Base-by-base conservation (phyloP, 192 early-diverging fungal species). In the Coemansia sp. region DNA sequence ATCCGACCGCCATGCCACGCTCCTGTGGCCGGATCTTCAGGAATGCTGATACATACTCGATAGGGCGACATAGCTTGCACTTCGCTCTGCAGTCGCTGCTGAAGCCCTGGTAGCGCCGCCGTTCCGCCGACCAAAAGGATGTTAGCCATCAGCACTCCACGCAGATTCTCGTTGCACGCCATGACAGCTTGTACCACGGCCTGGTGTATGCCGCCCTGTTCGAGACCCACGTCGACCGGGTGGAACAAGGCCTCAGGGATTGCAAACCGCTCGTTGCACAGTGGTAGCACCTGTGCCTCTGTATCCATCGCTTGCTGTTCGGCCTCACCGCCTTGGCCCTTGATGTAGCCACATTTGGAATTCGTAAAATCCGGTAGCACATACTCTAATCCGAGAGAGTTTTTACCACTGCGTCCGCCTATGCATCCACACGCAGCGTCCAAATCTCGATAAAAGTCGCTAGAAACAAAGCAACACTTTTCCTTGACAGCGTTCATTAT, bases 201-300 rank as follows among this genome's bases (percentile, higher is more conserved):
- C 84, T 94, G 91, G 85, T 98, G 96, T 74, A 99, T 91, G 82
- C 96, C 95, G 57, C 86, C 87, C 71, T 93, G 88, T 82, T 97
- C 96, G 54, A 94, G 86, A 70, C 96, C 96, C 41, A 99, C 77
- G 81, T 97, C 88, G 15, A 87, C 89, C 31, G 97, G 97, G 79
- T 98, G 91, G 91, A 99, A 98, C 78, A 99, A 90, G 55, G 95
- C 94, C 77, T 99, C 97, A 54, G 96, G 96, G 70, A 92, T 89
- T 78, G 94, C 92, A 88, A 97, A 98, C 76, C 96, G 93, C 88
- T 99, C 96, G 87, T 94, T 97, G 59, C 94, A 92, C 68, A 99
- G 91, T 64, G 95, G 97, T 83, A 99, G 91, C 67, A 97, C 90
- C 84, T 99, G 95, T 10, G 34, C 65, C 42, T 43, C 68, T 15